These are phyloP conservation scores for Pichia terricola DNA, from an alignment of 1,139 yeast species.

Conservation along the genomic window DNA sequence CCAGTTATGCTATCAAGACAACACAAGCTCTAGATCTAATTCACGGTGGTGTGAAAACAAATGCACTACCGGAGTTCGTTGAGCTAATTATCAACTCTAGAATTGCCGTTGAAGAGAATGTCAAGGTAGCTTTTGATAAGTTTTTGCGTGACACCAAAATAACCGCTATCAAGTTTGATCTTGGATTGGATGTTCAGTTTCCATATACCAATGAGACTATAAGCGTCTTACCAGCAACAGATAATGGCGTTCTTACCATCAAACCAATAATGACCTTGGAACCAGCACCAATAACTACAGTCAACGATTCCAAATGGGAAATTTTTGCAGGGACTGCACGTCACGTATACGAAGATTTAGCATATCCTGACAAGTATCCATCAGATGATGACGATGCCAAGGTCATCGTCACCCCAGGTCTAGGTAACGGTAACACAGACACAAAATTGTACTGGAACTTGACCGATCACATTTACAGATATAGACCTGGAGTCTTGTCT, in stretches of 20 bases:
- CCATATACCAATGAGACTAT: slow-evolving; percentile 21
- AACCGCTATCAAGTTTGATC: slow-evolving; percentile 36
- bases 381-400: slow-evolving; percentile 30
- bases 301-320: slow-evolving; percentile 34
- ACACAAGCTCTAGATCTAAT: slow-evolving; percentile 64
- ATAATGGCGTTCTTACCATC: slow-evolving; percentile 39
- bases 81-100: slow-evolving; percentile 30
- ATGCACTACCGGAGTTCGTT: slow-evolving; percentile 67
- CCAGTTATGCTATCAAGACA: slow-evolving; percentile 44
- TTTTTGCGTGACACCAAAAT: slow-evolving; percentile 24
- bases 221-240: slow-evolving; percentile 29
- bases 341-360: slow-evolving; percentile 39
- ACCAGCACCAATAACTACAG: slow-evolving; percentile 42
- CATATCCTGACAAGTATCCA: slow-evolving; percentile 29
- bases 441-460: slow-evolving; percentile 70
- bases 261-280: slow-evolving; percentile 28
- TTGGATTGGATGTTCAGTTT: slow-evolving; percentile 31
- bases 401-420: slow-evolving; percentile 50
- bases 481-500: slow-evolving; percentile 30
- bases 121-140: slow-evolving; percentile 23
- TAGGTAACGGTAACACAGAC: slow-evolving; percentile 78
- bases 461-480: slow-evolving; percentile 65
- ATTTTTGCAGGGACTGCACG: slow-evolving; percentile 38
- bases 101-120: slow-evolving; percentile 28
- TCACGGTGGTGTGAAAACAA: slow-evolving; percentile 60